These are phyloP conservation scores for Penicillium fuscoglaucum DNA, from an alignment of 2,329 filamentous ascomycete species.

Conservation along the genomic window DNA sequence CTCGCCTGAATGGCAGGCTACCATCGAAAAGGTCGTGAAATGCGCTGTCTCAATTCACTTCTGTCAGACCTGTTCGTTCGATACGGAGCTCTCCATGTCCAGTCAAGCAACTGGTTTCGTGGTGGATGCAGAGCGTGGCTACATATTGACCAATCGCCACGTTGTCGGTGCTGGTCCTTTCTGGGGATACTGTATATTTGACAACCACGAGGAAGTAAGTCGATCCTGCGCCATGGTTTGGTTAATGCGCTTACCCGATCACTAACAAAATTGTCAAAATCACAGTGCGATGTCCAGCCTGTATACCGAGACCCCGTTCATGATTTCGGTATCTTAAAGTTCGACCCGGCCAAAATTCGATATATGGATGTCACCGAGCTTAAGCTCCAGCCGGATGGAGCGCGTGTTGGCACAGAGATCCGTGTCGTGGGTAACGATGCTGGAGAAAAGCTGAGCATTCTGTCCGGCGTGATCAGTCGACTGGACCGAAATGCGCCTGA, in stretches of 20 bases:
- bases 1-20: slow-evolving; percentile 89
- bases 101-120: slow-evolving; percentile 98
- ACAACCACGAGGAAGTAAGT: slow-evolving; percentile 83
- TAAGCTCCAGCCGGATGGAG: slow-evolving; percentile 78
- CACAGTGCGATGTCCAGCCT: slow-evolving; percentile 86
- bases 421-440: slow-evolving; percentile 98
- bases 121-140: slow-evolving; percentile 88
- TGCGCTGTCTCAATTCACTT: slow-evolving; percentile 99
- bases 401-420: slow-evolving; percentile 86
- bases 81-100: slow-evolving; percentile 90
- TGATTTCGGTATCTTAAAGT: slow-evolving; percentile 95
- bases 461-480: slow-evolving; percentile 95
- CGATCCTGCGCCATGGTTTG: neutral
- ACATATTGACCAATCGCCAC: slow-evolving; percentile 85
- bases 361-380: slow-evolving; percentile 90
- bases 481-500: slow-evolving; percentile 95
- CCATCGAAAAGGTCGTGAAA: slow-evolving; percentile 88
- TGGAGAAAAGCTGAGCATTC: slow-evolving; percentile 95
- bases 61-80: slow-evolving; percentile 96
- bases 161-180: slow-evolving; percentile 95
- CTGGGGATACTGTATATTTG: slow-evolving; percentile 97
- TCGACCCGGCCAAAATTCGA: slow-evolving; percentile 93
- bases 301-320: slow-evolving; percentile 98
- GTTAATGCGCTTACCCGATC: neutral
- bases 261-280: slow-evolving; percentile 7